phyloP scores from a whole-genome alignment of 148 eudicot species.

The Mesembryanthemum crystallinum region DNA sequence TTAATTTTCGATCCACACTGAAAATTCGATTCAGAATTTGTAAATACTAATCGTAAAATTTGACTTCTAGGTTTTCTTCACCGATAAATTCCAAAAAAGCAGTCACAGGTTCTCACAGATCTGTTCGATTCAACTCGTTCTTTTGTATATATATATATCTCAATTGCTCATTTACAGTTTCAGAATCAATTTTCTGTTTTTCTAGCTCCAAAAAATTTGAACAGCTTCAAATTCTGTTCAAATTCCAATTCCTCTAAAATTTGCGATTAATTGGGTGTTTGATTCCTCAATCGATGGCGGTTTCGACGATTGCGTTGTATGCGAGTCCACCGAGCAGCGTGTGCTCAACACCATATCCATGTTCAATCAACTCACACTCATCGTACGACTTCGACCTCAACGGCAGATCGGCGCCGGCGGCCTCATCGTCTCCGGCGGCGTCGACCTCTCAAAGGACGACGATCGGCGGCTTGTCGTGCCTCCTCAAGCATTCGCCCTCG shows the following conservation, averaged over 20 bases:
- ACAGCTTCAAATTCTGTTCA: background rate
- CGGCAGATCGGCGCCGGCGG: conserved; percentile 46
- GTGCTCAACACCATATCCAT: conserved; percentile 54
- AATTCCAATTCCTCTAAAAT: background rate
- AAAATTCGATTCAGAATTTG: conserved; percentile 7
- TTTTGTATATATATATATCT: background rate
- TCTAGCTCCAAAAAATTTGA: too few species aligned
- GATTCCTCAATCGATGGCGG: conserved; percentile 48
- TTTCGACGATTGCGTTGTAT: conserved; percentile 76
- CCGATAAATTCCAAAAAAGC: background rate
- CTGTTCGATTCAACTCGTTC: conserved; percentile 6
- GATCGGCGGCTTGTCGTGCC: conserved; percentile 59
- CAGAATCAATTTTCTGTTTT: background rate
- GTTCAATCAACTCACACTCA: conserved; percentile 51
- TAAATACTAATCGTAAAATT: conserved; percentile 6
- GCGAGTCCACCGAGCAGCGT: conserved; percentile 71
- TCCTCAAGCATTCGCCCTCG: conserved; percentile 46
- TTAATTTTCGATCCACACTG: background rate
- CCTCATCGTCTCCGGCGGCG: conserved; percentile 51
- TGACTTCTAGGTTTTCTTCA: conserved; percentile 14
- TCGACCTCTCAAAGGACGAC: conserved; percentile 47
- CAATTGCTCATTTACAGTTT: too few species aligned
- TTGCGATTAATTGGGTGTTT: background rate
- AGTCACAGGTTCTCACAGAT: conserved; percentile 12
- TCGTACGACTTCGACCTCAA: conserved; percentile 55